A percentile compares a stretch with the other conserved stretches of the same genome.
phyloP scores from a whole-genome alignment of 108 stramenopile species.

The Skeletonema menzelii region DNA sequence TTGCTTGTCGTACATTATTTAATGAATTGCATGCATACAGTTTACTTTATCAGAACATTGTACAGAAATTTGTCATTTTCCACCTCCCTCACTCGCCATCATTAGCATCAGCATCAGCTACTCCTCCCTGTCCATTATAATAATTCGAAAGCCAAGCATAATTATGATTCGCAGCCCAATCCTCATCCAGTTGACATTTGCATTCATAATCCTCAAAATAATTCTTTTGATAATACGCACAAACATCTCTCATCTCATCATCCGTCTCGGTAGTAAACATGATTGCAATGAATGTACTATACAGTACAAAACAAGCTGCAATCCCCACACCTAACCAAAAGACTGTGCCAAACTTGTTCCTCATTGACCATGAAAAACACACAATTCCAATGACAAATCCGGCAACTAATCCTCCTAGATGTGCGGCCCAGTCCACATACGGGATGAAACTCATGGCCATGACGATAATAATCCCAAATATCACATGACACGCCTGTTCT shows the following conservation, averaged over 20 bases:
- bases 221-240: slow-evolving; percentile 81
- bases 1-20: no score
- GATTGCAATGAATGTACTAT: slow-evolving; percentile 38
- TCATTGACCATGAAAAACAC: slow-evolving; percentile 57
- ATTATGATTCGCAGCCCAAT: neutral
- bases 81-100: neutral
- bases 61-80: neutral
- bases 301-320: slow-evolving; percentile 48
- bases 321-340: slow-evolving; percentile 68
- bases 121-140: no score
- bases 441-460: slow-evolving; percentile 53
- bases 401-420: slow-evolving; percentile 74
- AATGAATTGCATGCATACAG: no score
- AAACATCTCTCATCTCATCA: slow-evolving; percentile 77
- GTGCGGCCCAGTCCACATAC: slow-evolving; percentile 83
- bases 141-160: no score
- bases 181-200: slow-evolving; percentile 53
- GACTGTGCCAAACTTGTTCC: slow-evolving; percentile 48
- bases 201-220: slow-evolving; percentile 83
- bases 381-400: slow-evolving; percentile 71
- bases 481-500: slow-evolving; percentile 66
- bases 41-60: no score
- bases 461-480: slow-evolving; percentile 61
- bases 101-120: neutral
- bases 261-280: slow-evolving; percentile 69